Evolutionary conservation across 352 stramenopile species (phyloP).

Genomic region (Blastocystis sp.): DNA sequence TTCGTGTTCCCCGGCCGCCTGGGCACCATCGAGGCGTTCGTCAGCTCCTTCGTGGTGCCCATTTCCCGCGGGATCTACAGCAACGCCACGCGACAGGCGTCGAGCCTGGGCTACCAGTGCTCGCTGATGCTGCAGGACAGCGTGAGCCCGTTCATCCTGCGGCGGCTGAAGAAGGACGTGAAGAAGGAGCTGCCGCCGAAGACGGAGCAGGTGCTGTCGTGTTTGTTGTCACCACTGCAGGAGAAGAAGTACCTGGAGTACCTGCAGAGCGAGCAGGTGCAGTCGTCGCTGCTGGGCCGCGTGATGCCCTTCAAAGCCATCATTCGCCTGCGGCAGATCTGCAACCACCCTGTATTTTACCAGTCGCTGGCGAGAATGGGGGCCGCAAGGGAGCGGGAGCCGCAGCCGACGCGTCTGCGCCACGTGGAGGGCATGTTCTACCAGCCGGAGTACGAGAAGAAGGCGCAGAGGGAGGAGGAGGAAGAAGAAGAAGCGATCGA

Average conservation of each 20-base stretch:
- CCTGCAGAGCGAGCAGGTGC: constrained; percentile 69
- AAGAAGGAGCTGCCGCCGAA: constrained; percentile 87
- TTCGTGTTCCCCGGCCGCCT: constrained; percentile 95
- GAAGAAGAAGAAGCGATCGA: constrained; percentile 5
- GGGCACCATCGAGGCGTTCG: constrained; percentile 92
- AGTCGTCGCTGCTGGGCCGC: constrained; percentile 26
- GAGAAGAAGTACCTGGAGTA: constrained; percentile 85
- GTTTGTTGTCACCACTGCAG: constrained; percentile 84
- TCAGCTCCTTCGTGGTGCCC: constrained; percentile 91
- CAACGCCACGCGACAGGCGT: constrained; percentile 87
- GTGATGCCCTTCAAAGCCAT: constrained; percentile 81
- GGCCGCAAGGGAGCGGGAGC: constrained; percentile 72
- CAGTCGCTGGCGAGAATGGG: constrained; percentile 72
- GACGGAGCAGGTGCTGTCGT: constrained; percentile 97
- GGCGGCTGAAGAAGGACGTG: constrained; percentile 82
- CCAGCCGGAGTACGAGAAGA: constrained; percentile 19
- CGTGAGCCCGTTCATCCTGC: constrained; percentile 92
- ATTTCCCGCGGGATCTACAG: constrained; percentile 89
- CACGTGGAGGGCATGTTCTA: constrained; percentile 69
- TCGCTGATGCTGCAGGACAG: constrained; percentile 90
- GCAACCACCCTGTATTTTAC: constrained; percentile 90
- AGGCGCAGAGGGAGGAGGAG: constrained; percentile 33
- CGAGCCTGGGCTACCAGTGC: constrained; percentile 92
- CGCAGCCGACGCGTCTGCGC: constrained; percentile 65
- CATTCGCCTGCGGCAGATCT: constrained; percentile 92